phyloP scores from a whole-genome alignment of 2,329 filamentous ascomycete species.

The Exophiala sideris region DNA sequence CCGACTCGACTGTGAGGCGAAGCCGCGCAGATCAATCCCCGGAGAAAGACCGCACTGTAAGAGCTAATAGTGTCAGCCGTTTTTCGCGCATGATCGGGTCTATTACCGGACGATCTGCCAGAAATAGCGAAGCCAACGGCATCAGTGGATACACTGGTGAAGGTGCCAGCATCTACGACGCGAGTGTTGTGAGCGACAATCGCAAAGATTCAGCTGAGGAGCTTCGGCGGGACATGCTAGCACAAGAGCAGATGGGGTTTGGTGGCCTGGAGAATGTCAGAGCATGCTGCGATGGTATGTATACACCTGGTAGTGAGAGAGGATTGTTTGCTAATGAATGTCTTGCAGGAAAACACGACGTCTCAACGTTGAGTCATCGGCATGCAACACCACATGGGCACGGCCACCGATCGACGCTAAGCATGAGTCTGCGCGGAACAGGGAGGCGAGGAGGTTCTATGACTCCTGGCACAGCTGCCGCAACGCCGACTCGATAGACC shows the following conservation, averaged over 20 bases:
- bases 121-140: conserved; percentile 20
- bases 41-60: conserved; percentile 48
- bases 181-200: conserved; percentile 34
- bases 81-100: conserved; percentile 44
- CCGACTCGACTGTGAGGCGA: conserved; percentile 20
- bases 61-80: conserved; percentile 28
- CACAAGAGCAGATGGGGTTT: conserved; percentile 65
- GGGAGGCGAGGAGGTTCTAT: conserved; percentile 20
- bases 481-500: conserved; percentile 1
- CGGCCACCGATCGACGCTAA: conserved; percentile 16
- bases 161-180: conserved; percentile 37
- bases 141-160: conserved; percentile 12
- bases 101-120: conserved; percentile 44
- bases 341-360: conserved; percentile 27
- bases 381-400: conserved; percentile 13
- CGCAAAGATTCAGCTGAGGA: conserved; percentile 77
- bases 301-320: background rate
- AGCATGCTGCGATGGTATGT: conserved; percentile 88
- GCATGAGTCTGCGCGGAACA: conserved; percentile 23
- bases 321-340: background rate
- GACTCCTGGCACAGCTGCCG: conserved; percentile 3
- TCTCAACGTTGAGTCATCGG: conserved; percentile 25
- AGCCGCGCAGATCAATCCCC: conserved; percentile 41
- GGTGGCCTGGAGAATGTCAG: conserved; percentile 86
- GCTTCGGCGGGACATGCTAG: conserved; percentile 72